phyloP scores from a whole-genome alignment of 768 basidiomycete species.

The Calocera viscosa region DNA sequence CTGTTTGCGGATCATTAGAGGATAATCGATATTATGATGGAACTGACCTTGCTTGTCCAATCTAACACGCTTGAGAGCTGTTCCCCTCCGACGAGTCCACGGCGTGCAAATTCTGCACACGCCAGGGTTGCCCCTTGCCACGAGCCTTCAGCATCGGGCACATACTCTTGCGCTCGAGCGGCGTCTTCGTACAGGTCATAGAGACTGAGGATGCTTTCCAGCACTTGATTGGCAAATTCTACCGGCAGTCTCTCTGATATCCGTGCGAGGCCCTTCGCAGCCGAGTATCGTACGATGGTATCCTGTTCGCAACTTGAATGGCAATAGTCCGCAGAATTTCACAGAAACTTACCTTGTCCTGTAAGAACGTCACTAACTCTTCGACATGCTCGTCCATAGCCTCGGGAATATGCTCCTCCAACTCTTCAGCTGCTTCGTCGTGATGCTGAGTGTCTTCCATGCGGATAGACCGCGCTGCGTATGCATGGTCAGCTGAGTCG shows the following conservation, averaged over 20 bases:
- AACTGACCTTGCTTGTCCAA: conserved; percentile 66
- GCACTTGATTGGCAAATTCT: conserved; percentile 66
- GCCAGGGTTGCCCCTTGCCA: conserved; percentile 95
- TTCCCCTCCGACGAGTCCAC: conserved; percentile 52
- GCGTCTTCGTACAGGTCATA: conserved; percentile 56
- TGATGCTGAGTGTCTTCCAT: conserved; percentile 8
- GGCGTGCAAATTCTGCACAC: conserved; percentile 81
- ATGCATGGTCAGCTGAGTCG: conserved; percentile 7
- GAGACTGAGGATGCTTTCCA: conserved; percentile 62
- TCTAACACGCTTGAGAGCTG: conserved; percentile 51
- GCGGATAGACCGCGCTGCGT: conserved; percentile 21
- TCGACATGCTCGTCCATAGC: conserved; percentile 65
- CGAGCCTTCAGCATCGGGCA: conserved; percentile 66
- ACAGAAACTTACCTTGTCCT: conserved; percentile 55
- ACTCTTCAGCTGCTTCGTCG: conserved; percentile 29
- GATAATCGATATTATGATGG: conserved; percentile 10
- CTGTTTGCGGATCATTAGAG: conserved; percentile 30
- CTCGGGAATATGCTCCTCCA: conserved; percentile 51
- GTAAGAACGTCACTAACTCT: conserved; percentile 55
- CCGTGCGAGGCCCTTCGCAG: conserved; percentile 82
- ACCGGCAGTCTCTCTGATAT: conserved; percentile 67
- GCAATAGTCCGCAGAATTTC: conserved; percentile 9
- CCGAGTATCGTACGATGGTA: conserved; percentile 87
- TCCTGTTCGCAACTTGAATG: conserved; percentile 41
- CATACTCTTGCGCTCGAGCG: conserved; percentile 47